phyloP scores from a whole-genome alignment of 1,284 basidiomycete species.

The Omphalotus olearius region DNA sequence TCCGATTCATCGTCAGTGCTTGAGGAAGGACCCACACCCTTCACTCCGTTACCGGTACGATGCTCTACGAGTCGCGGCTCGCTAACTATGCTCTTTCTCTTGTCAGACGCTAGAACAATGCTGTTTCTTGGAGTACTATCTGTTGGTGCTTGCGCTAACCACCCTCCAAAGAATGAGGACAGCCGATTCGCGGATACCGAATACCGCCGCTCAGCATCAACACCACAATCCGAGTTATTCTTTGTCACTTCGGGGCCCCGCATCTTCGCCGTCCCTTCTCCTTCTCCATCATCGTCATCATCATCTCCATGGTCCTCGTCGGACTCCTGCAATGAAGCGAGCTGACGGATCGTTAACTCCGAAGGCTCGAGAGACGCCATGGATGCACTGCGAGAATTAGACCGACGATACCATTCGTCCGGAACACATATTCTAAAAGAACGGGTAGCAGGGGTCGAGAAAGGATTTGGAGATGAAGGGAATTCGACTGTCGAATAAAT shows the following conservation, averaged over 20 bases:
- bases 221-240: slow-evolving; percentile 14
- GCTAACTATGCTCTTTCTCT: slow-evolving; percentile 55
- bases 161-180: slow-evolving; percentile 57
- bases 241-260: slow-evolving; percentile 11
- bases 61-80: slow-evolving; percentile 57
- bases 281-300: slow-evolving; percentile 36
- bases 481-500: slow-evolving; percentile 36
- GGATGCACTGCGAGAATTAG: slow-evolving; percentile 48
- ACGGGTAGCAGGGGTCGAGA: slow-evolving; percentile 34
- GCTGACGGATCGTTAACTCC: slow-evolving; percentile 43
- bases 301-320: slow-evolving; percentile 48
- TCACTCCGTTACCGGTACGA: slow-evolving; percentile 26
- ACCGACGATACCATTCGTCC: slow-evolving; percentile 75
- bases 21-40: slow-evolving; percentile 16
- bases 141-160: slow-evolving; percentile 32
- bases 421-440: slow-evolving; percentile 64
- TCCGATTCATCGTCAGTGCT: slow-evolving; percentile 29
- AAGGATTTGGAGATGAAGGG: slow-evolving; percentile 34
- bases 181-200: slow-evolving; percentile 56
- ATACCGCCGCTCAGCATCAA: slow-evolving; percentile 37
- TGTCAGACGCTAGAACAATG: slow-evolving; percentile 31
- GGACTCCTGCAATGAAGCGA: slow-evolving; percentile 48
- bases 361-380: slow-evolving; percentile 45
- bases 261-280: slow-evolving; percentile 62
- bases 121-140: slow-evolving; percentile 33